A percentile compares a stretch with the other conserved stretches of the same genome.
Evolutionary conservation across 1,284 basidiomycete genomes (phyloP).

Genomic region (Sporisorium scitamineum): DNA sequence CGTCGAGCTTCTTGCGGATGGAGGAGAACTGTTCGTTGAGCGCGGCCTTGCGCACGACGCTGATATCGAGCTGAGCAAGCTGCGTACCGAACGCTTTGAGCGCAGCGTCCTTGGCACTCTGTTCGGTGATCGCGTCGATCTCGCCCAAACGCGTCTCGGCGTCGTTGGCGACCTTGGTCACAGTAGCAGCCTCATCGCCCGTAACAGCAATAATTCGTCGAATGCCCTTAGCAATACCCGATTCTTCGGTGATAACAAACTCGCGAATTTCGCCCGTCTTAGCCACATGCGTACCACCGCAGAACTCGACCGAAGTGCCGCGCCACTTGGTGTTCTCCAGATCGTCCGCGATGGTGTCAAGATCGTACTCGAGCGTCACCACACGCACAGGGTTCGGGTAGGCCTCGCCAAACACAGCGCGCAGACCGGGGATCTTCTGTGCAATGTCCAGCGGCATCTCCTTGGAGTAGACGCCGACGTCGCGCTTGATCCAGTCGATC

Average conservation of each 20-base stretch:
- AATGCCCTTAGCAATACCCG: slow-evolving; percentile 97
- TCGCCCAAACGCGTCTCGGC: slow-evolving; percentile 77
- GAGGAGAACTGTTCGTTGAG: slow-evolving; percentile 80
- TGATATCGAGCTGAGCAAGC: slow-evolving; percentile 89
- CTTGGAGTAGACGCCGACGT: slow-evolving; percentile 88
- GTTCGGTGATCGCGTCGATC: slow-evolving; percentile 78
- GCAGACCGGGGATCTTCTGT: slow-evolving; percentile 87
- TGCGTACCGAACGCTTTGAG: slow-evolving; percentile 88
- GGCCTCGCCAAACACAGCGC: slow-evolving; percentile 96
- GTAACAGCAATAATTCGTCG: slow-evolving; percentile 94
- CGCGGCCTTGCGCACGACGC: slow-evolving; percentile 82
- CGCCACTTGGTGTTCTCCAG: slow-evolving; percentile 91
- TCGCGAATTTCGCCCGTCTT: slow-evolving; percentile 96
- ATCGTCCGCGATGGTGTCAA: slow-evolving; percentile 87
- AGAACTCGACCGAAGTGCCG: slow-evolving; percentile 92
- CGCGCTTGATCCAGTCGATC: slow-evolving; percentile 88
- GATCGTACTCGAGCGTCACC: slow-evolving; percentile 86
- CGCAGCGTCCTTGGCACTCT: slow-evolving; percentile 81
- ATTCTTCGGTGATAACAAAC: slow-evolving; percentile 93
- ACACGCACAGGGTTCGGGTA: slow-evolving; percentile 98
- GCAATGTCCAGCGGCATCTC: slow-evolving; percentile 86
- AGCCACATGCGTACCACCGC: slow-evolving; percentile 95
- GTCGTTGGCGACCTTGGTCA: slow-evolving; percentile 78
- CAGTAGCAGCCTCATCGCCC: slow-evolving; percentile 89
- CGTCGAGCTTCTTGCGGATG: slow-evolving; percentile 85